Percentiles rank a stretch among this genome's conserved stretches.
phyloP scores from a whole-genome alignment of 2,329 filamentous ascomycete species.

The Triangularia verruculosa region DNA sequence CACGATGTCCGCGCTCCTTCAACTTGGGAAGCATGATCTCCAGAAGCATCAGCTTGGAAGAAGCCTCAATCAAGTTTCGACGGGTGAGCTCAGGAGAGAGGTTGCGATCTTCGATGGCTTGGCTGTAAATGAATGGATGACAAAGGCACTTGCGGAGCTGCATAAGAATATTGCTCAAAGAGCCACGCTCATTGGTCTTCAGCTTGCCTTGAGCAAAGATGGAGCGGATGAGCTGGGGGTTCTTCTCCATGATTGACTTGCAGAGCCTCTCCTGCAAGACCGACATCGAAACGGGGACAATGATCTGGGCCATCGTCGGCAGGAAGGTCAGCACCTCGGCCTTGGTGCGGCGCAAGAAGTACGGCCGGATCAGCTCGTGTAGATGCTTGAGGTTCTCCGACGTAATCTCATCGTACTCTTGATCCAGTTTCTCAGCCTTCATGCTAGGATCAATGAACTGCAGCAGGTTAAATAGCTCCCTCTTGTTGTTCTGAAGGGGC shows the following conservation, averaged over 20 bases:
- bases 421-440: slow-evolving; percentile 71
- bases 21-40: slow-evolving; percentile 85
- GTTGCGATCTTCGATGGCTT: slow-evolving; percentile 80
- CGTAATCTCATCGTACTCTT: slow-evolving; percentile 72
- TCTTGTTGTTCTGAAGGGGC: slow-evolving; percentile 90
- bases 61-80: slow-evolving; percentile 85
- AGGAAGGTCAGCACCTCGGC: slow-evolving; percentile 86
- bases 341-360: slow-evolving; percentile 76
- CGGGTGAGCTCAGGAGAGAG: slow-evolving; percentile 61
- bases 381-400: slow-evolving; percentile 77
- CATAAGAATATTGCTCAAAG: slow-evolving; percentile 90
- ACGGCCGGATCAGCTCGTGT: slow-evolving; percentile 76
- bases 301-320: slow-evolving; percentile 91
- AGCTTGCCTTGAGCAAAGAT: slow-evolving; percentile 68
- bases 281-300: slow-evolving; percentile 93
- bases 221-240: slow-evolving; percentile 80
- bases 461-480: slow-evolving; percentile 93
- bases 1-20: slow-evolving; percentile 78
- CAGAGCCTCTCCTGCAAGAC: slow-evolving; percentile 90
- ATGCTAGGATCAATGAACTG: slow-evolving; percentile 79
- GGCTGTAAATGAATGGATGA: slow-evolving; percentile 93
- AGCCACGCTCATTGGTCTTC: slow-evolving; percentile 70
- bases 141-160: slow-evolving; percentile 92
- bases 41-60: slow-evolving; percentile 80
- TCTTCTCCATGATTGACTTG: slow-evolving; percentile 89